These are phyloP conservation scores for Apium graveolens DNA, from an alignment of 129 eudicot species.

Conservation along the genomic window DNA sequence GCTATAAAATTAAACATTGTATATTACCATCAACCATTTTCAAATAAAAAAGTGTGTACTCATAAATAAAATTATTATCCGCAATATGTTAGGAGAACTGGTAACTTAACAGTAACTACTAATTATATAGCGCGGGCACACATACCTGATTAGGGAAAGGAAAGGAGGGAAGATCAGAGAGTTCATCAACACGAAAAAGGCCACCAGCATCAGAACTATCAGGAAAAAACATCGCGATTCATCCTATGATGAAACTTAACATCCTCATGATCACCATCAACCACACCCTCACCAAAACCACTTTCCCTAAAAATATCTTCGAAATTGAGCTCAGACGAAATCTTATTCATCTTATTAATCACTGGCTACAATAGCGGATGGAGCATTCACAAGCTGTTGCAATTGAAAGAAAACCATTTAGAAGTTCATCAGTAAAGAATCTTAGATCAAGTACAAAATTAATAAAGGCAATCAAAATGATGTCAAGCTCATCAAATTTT, in stretches of 20 bases:
- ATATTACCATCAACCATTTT: too few species aligned
- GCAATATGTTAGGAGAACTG: neutral
- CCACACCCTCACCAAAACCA: neutral
- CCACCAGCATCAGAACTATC: neutral
- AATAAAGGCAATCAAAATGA: neutral
- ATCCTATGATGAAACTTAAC: neutral
- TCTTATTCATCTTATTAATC: neutral
- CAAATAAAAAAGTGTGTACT: neutral
- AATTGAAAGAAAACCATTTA: neutral
- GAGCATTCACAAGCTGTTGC: conserved; percentile 78
- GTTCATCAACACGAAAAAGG: neutral
- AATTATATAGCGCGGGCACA: neutral
- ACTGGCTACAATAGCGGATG: conserved; percentile 64
- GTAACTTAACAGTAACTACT: neutral
- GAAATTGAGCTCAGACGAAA: neutral
- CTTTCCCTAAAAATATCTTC: neutral
- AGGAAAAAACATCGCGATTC: neutral
- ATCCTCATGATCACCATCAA: neutral
- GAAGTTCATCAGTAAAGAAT: neutral
- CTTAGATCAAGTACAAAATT: neutral
- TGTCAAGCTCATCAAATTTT: neutral
- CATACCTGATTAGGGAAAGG: neutral
- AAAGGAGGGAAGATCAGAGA: neutral
- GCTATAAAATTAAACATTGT: too few species aligned
- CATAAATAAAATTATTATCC: too few species aligned